Base-by-base conservation (phyloP, 2,329 filamentous ascomycete species). In the Thyridium curvatum region DNA sequence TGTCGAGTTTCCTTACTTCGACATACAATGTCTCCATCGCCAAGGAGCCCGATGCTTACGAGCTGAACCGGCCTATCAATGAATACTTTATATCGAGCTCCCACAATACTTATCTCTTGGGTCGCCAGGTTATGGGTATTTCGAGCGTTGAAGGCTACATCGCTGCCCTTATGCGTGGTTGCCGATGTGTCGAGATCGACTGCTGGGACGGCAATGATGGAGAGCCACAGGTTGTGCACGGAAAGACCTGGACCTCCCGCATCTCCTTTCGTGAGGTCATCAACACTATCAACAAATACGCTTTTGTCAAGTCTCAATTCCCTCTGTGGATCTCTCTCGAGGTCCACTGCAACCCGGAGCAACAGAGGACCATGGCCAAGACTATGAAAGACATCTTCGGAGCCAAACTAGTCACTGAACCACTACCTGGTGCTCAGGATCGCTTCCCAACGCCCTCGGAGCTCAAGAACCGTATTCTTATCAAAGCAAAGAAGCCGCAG, bases 71-170 rank as follows among this genome's bases (percentile, higher is more conserved):
- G 17, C 93, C 93, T 0, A 69, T 97, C 58, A 95, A 94, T 57
- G 91, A 97, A 57, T 98, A 98, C 62, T 96, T 89, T 68, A 93
- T 98, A 49, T 97, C 91, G 2, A 96, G 90, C 66, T 97, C 93
- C 2, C 93, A 98, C 71, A 98, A 98, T 62, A 98, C 93, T 0
- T 98, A 98, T 54, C 80, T 98, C 1, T 72, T 94, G 4, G 93
- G 93, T 12, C 82, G 90, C 39, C 93, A 98, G 59, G 82, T 97
- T 3, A 84, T 82, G 10, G 91, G 91, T 18, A 78, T 86, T 33
- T 96, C 93, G 2, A 97, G 90, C 55, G 86, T 94, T 3, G 93
- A 98, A 60, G 89, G 89, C 32, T 98, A 98, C 64, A 94, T 97
- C 51, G 81, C 82, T 8, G 87, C 90, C 3, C 74, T 98, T 7